Conservation (phyloP, 2,329 filamentous ascomycete species). For the Penicillium hordei region DNA sequence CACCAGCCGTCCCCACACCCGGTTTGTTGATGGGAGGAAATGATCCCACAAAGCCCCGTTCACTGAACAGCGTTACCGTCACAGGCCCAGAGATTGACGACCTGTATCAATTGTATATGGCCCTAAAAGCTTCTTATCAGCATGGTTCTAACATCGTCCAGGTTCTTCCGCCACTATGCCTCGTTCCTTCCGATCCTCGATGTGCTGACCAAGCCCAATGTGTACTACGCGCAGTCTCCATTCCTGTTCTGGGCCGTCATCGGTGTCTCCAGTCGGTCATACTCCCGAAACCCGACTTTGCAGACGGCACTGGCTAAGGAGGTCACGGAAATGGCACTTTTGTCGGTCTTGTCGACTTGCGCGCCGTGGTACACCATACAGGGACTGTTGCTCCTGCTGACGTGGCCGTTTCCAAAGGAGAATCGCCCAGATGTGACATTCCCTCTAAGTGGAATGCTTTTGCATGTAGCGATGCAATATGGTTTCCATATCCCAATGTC, state of each 20-base stretch:
- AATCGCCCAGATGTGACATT: constrained; percentile 38
- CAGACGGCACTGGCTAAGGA: constrained; percentile 35
- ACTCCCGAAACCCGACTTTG: constrained; percentile 41
- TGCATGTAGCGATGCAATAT: constrained; percentile 47
- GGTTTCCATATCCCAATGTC: constrained; percentile 45
- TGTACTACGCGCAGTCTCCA: constrained; percentile 73
- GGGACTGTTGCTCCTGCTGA: constrained; percentile 39
- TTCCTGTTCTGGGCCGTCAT: constrained; percentile 78
- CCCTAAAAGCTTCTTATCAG: background rate
- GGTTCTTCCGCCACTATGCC: constrained; percentile 42
- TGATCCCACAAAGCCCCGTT: constrained; percentile 31
- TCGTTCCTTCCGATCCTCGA: constrained; percentile 43
- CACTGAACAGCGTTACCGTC: constrained; percentile 32
- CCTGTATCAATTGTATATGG: constrained; percentile 36
- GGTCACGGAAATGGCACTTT: constrained; percentile 39
- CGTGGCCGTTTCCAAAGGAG: constrained; percentile 44
- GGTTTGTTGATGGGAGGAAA: constrained; percentile 13
- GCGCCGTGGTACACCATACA: constrained; percentile 39
- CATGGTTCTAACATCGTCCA: constrained; percentile 11
- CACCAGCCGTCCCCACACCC: constrained; percentile 16
- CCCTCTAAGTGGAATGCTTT: constrained; percentile 37
- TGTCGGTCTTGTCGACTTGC: constrained; percentile 32
- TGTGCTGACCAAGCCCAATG: constrained; percentile 62
- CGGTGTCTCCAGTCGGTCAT: constrained; percentile 39
- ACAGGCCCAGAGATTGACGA: constrained; percentile 40